Conservation (phyloP, 345 rosid species). For the Salix udensis region DNA sequence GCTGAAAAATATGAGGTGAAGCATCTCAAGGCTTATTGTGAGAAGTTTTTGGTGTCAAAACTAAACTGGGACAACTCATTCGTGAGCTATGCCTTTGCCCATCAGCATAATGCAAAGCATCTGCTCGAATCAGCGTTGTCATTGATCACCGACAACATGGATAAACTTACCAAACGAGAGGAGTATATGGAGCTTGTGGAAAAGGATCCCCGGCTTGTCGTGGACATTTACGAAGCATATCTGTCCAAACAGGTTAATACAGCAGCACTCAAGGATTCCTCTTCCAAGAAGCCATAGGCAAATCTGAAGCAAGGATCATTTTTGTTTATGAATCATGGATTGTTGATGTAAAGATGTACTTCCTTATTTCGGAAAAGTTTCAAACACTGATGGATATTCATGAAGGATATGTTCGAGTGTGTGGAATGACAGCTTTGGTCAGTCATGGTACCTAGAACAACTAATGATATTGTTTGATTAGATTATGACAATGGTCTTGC, state of each 20-base stretch:
- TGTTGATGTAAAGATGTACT: not conserved
- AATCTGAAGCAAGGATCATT: not conserved
- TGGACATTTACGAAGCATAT: constrained; percentile 75
- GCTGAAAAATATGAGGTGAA: constrained; percentile 82
- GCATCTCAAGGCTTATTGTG: constrained; percentile 71
- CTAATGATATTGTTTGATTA: not conserved
- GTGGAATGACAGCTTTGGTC: not conserved
- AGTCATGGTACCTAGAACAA: not conserved
- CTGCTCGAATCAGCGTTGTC: constrained; percentile 62
- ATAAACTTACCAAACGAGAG: constrained; percentile 57
- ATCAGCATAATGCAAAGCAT: constrained; percentile 72
- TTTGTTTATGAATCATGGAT: not conserved
- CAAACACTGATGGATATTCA: not conserved
- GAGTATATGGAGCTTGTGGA: constrained; percentile 73
- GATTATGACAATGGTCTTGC: not conserved
- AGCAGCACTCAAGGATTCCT: constrained; percentile 46
- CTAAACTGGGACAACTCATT: constrained; percentile 73
- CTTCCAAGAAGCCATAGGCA: constrained; percentile 19
- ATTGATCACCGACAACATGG: constrained; percentile 71
- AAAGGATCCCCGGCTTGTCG: constrained; percentile 70
- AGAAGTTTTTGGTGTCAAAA: constrained; percentile 68
- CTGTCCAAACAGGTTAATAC: constrained; percentile 66
- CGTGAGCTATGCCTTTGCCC: constrained; percentile 74
- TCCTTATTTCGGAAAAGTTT: not conserved
- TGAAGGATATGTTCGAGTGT: not conserved